Evolutionary conservation across 1,139 yeast genomes (phyloP).

Genomic region (Magnusiomyces ingens): DNA sequence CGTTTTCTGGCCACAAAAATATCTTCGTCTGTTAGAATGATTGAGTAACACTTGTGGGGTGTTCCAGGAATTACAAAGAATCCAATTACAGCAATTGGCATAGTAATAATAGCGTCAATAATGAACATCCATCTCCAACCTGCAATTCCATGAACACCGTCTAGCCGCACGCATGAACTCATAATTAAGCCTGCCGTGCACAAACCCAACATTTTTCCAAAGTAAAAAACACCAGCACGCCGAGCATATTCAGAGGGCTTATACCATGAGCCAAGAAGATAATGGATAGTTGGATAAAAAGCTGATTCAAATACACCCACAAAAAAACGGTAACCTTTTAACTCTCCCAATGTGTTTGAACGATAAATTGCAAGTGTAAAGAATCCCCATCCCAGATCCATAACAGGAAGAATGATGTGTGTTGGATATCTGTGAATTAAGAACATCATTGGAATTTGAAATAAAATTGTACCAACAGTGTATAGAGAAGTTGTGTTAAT

Average conservation of each 20-base stretch:
- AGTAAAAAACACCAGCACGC: constrained; percentile 53
- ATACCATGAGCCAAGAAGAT: constrained; percentile 56
- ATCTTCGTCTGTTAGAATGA: constrained; percentile 55
- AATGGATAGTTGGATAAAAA: constrained; percentile 54
- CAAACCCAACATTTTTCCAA: constrained; percentile 54
- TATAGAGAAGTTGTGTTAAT: constrained; percentile 53
- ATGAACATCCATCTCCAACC: constrained; percentile 74
- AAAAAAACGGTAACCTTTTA: constrained; percentile 52
- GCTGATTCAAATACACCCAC: constrained; percentile 60
- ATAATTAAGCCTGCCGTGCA: constrained; percentile 58
- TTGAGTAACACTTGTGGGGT: constrained; percentile 47
- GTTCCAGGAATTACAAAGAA: constrained; percentile 61
- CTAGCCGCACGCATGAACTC: constrained; percentile 47
- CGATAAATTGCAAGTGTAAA: constrained; percentile 51
- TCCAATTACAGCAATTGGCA: constrained; percentile 56
- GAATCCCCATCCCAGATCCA: constrained; percentile 60
- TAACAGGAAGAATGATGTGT: constrained; percentile 48
- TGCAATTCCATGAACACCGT: constrained; percentile 43
- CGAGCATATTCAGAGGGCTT: constrained; percentile 51
- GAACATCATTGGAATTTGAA: constrained; percentile 42
- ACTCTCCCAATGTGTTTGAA: constrained; percentile 42
- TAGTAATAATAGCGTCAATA: constrained; percentile 55
- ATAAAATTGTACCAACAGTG: constrained; percentile 50
- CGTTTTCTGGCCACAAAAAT: constrained; percentile 54
- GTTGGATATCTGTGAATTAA: constrained; percentile 41